Conservation (phyloP, 2,329 filamentous ascomycete genomes). For the Trichoderma polysporum region DNA sequence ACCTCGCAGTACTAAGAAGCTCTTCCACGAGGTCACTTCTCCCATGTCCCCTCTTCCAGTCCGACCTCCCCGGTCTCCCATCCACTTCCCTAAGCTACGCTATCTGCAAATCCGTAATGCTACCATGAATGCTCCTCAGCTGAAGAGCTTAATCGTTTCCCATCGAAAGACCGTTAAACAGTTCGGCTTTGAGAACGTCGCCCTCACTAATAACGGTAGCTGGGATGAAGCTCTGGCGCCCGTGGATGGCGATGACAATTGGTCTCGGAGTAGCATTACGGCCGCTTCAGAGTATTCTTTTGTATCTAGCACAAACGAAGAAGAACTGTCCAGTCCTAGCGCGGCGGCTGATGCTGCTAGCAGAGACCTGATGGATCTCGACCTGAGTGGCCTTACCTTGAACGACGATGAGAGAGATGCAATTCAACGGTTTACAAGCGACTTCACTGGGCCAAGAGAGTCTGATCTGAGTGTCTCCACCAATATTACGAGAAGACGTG, state of each 20-base stretch:
- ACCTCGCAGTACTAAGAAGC: conserved; percentile 52
- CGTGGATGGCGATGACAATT: conserved; percentile 49
- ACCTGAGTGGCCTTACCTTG: conserved; percentile 41
- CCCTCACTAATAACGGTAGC: conserved; percentile 63
- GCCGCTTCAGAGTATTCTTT: conserved; percentile 35
- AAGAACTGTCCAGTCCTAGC: conserved; percentile 48
- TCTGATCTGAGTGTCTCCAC: conserved; percentile 45
- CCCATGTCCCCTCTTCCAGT: conserved; percentile 63
- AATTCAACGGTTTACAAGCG: conserved; percentile 34
- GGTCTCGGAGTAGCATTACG: conserved; percentile 35
- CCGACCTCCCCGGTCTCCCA: conserved; percentile 51
- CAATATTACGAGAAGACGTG: conserved; percentile 48
- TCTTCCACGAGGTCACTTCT: conserved; percentile 64
- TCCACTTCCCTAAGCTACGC: conserved; percentile 66
- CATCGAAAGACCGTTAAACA: conserved; percentile 70
- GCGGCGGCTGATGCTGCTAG: conserved; percentile 56
- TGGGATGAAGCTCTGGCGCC: conserved; percentile 84
- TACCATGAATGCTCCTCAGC: conserved; percentile 67
- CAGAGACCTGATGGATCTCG: conserved; percentile 45
- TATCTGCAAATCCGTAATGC: conserved; percentile 72
- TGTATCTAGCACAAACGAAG: conserved; percentile 35
- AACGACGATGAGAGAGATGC: conserved; percentile 36
- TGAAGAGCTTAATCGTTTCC: conserved; percentile 64
- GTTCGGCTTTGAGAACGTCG: conserved; percentile 77
- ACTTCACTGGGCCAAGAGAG: conserved; percentile 34